Base-by-base conservation (phyloP, 2,329 filamentous ascomycete genomes). In the Bretziella fagacearum region DNA sequence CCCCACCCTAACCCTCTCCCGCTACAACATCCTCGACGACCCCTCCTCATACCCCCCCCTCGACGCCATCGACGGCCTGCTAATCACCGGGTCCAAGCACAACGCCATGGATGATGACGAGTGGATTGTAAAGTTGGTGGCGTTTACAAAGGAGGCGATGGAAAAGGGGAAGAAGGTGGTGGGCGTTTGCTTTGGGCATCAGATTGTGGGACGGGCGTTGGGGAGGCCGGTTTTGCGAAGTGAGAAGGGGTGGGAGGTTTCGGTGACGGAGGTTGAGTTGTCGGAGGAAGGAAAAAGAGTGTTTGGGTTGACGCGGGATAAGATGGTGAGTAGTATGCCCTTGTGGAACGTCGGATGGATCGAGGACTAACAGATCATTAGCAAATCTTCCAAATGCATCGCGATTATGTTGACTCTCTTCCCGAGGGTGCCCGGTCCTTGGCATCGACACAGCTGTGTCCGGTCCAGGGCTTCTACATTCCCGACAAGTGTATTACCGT, bases 181-280 rank as follows among this genome's bases (percentile, higher is more conserved):
- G 13, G 85, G 84, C 8, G 71, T 91, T 13, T 93, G 85, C 62
- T 93, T 89, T 60, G 85, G 85, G 4, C 85, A 93, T 59, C 84
- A 93, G 65, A 86, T 93, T 55, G 65, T 91, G 36, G 84, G 73
- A 1, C 70, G 84, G 45, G 82, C 84, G 1, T 58, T 87, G 54
- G 82, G 77, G 3, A 71, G 65, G 17, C 71, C 73, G 54, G 81
- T 93, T 2, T 77, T 69, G 29, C 65, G 76, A 46, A 83, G 74
- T 58, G 69, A 76, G 20, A 60, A 65, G 17, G 84, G 84, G 2
- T 93, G 85, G 86, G 86, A 93, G 63, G 65, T 83, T n/a, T 77
- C 80, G 43, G 84, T 91, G 2, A 73, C 73, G 20, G 70, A 77
- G 23, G 67, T 89, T 33, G 61, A 76, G 50, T 65, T 93, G 58